Conservation (phyloP, 2,329 filamentous ascomycete species). For the Neofusicoccum cordaticola region DNA sequence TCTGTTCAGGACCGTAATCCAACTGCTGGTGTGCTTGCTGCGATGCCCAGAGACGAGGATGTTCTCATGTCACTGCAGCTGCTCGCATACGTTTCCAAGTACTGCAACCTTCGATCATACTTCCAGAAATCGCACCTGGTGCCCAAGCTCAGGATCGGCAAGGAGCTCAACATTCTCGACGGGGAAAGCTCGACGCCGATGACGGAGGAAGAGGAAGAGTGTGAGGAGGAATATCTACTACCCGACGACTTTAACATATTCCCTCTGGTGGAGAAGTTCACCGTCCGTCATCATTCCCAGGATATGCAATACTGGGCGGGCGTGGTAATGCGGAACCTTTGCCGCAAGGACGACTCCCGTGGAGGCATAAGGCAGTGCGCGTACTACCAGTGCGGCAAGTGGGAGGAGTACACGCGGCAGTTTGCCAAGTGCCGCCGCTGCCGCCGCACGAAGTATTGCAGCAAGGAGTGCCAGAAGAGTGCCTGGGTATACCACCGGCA, state of each 20-base stretch:
- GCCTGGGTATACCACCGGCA: slow-evolving; percentile 98
- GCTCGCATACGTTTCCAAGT: slow-evolving; percentile 96
- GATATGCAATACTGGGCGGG: slow-evolving; percentile 99
- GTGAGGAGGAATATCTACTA: slow-evolving; percentile 82
- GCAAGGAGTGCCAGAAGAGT: slow-evolving; percentile 98
- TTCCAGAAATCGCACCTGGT: slow-evolving; percentile 95
- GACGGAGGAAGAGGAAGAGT: slow-evolving; percentile 57
- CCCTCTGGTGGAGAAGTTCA: slow-evolving; percentile 96
- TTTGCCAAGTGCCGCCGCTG: slow-evolving; percentile 98
- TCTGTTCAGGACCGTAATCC: slow-evolving; percentile 75
- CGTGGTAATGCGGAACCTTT: slow-evolving; percentile 97
- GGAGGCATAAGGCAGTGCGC: slow-evolving; percentile 96
- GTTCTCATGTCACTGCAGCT: slow-evolving; percentile 97
- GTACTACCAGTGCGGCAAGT: slow-evolving; percentile 97
- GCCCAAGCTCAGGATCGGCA: slow-evolving; percentile 81
- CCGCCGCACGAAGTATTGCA: slow-evolving; percentile 97
- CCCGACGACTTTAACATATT: slow-evolving; percentile 98
- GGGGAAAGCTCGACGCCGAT: slow-evolving; percentile 52
- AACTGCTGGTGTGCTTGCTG: slow-evolving; percentile 70
- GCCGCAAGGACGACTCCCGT: slow-evolving; percentile 91
- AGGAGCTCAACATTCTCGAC: slow-evolving; percentile 75
- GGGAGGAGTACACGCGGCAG: slow-evolving; percentile 94
- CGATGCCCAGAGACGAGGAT: slow-evolving; percentile 95
- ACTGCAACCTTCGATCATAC: slow-evolving; percentile 91
- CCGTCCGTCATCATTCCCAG: slow-evolving; percentile 86